Evolutionary conservation across 305 asterid genomes (phyloP).

Genomic region (Fraxinus nigra): DNA sequence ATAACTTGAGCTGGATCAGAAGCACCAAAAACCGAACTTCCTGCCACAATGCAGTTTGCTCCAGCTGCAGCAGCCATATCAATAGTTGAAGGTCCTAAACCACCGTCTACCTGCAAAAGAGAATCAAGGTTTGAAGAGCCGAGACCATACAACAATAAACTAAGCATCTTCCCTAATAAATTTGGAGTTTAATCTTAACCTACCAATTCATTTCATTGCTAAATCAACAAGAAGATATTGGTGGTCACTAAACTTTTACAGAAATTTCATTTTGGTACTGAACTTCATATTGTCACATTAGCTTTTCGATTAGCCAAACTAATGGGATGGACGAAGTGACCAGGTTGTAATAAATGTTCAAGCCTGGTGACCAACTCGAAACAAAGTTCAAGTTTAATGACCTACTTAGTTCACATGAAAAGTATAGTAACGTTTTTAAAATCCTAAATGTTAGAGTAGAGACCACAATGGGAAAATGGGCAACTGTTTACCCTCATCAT

Average conservation of each 20-base stretch:
- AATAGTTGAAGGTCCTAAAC: constrained; percentile 82
- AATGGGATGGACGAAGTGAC: not conserved
- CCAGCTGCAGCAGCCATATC: constrained; percentile 69
- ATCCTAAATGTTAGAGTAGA: not conserved
- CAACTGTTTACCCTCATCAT: not conserved
- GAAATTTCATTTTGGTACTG: not conserved
- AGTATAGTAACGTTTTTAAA: not conserved
- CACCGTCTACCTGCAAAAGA: constrained; percentile 71
- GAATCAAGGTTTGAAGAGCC: not conserved
- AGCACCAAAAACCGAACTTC: constrained; percentile 82
- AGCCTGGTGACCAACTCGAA: not conserved
- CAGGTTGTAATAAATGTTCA: not conserved
- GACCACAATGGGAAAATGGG: not conserved
- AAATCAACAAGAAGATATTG: not conserved
- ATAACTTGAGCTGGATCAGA: constrained; percentile 68
- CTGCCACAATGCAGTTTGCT: constrained; percentile 85
- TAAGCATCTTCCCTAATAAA: not conserved
- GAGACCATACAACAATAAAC: not conserved
- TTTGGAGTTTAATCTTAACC: not conserved
- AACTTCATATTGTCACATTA: not conserved
- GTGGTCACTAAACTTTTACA: not conserved
- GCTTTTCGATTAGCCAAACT: not conserved
- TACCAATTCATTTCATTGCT: not conserved
- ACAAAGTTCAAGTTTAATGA: too few relatives aligned
- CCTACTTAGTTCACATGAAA: not conserved